Conservation (phyloP, 768 basidiomycete genomes). For the Suillus occidentalis region DNA sequence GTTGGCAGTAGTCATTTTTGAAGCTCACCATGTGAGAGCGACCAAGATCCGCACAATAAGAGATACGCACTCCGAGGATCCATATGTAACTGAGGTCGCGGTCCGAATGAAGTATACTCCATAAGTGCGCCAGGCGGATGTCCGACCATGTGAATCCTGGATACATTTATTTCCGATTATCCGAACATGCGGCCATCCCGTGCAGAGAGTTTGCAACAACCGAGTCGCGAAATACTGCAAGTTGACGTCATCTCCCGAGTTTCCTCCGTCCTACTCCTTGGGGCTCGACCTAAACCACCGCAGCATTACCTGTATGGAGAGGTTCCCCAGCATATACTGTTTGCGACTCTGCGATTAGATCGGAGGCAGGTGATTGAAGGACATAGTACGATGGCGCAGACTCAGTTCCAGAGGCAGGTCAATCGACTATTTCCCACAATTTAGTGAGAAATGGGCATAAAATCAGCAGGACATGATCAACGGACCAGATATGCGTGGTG, state of each 20-base stretch:
- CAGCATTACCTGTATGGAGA: neutral
- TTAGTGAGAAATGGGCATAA: neutral
- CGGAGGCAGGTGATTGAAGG: neutral
- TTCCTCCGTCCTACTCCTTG: neutral
- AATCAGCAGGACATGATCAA: neutral
- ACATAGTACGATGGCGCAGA: neutral
- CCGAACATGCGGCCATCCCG: neutral
- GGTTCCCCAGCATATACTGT: neutral
- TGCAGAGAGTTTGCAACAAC: neutral
- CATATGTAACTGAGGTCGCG: neutral
- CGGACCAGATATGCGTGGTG: neutral
- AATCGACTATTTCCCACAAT: neutral
- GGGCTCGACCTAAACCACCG: neutral
- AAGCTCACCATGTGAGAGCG: neutral
- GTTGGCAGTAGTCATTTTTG: neutral
- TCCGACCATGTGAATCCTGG: neutral
- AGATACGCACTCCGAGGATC: neutral
- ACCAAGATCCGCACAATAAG: neutral
- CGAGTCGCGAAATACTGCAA: neutral
- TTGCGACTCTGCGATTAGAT: neutral
- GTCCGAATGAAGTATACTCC: neutral
- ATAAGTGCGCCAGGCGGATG: neutral
- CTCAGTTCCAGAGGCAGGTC: neutral
- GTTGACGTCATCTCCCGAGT: neutral
- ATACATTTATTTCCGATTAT: neutral